Evolutionary conservation across 1,284 basidiomycete species (phyloP).

Genomic region (Leccinum subrobustum): DNA sequence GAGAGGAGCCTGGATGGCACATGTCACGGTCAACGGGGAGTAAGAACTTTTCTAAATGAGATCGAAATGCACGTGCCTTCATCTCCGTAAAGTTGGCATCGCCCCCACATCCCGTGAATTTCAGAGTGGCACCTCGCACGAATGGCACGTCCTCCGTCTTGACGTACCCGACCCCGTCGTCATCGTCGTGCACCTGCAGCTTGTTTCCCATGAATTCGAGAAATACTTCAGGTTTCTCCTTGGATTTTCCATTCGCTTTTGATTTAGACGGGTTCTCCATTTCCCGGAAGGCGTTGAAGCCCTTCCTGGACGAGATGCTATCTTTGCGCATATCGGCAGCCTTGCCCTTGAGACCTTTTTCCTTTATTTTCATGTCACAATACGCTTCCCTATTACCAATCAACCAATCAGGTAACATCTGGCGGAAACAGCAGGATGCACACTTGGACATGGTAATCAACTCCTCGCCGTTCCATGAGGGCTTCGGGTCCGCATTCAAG

Average conservation of each 20-base stretch:
- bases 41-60: neutral
- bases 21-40: constrained; percentile 1
- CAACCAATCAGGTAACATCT: neutral
- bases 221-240: constrained; percentile 56
- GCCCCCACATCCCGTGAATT: constrained; percentile 70
- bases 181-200: constrained; percentile 61
- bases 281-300: constrained; percentile 91
- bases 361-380: constrained; percentile 96
- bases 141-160: constrained; percentile 72
- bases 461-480: constrained; percentile 72
- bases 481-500: constrained; percentile 78
- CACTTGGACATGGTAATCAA: constrained; percentile 89
- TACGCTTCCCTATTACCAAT: constrained; percentile 68
- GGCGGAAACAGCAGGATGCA: constrained; percentile 22
- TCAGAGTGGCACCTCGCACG: constrained; percentile 71
- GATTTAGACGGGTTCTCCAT: constrained; percentile 51
- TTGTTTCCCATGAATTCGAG: constrained; percentile 71
- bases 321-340: constrained; percentile 57
- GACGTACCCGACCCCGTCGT: constrained; percentile 56
- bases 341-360: constrained; percentile 83
- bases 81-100: constrained; percentile 68
- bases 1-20: constrained; percentile 57
- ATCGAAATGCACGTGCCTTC: constrained; percentile 46
- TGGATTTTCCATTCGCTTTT: constrained; percentile 41
- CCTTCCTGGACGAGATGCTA: constrained; percentile 47